Evolutionary conservation across 768 basidiomycete genomes (phyloP), one percentile per base, ranked within the genome.

Genomic region (Rhodotorula babjevae): DNA sequence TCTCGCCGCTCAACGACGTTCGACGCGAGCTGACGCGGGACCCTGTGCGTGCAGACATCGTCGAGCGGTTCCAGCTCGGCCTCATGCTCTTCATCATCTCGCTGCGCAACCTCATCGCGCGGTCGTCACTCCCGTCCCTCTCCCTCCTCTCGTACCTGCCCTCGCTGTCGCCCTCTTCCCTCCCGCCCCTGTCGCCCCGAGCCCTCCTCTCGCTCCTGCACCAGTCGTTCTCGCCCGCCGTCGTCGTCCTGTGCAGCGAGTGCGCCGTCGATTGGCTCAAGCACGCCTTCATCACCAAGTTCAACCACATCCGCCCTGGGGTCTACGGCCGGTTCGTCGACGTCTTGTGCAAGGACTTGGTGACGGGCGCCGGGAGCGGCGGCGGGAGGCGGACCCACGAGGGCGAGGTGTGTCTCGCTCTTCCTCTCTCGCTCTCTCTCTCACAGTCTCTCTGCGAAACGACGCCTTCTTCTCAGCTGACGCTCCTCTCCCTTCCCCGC

Each of bases 231-330:
- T 94, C 92, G 72, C 96, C 96, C 31, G 93, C 95, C 3, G 76
- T 97, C 62, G 90, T 91, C 4, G 96, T 99, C 7, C 84, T 98
- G 81, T 79, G 88, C 9, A 95, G 93, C 4, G 96, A 99, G 81
- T 90, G 92, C 86, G 81, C 90, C 21, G 96, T 99, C 19, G 96
- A 99, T 80, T 99, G 95, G 95, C 84, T 98, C 63, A 99, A 99
- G 80, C 96, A 99, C 78, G 95, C 94, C 18, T 99, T 98, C 82
- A 98, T 99, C 78, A 95, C 94, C 63, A 99, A 99, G 81, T 98
- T 98, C 84, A 99, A 99, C 77, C 95, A 98, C 78, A 94, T 99
- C 60, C 88, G 94, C 0, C 92, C 93, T 0, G 90, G 89, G 0
- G 92, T 97, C 4, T 99, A 98, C 76, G 93, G 93, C 74, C 86